Evolutionary conservation across 164 flowering plant genomes (phyloP), one percentile per base, ranked within the genome.

Genomic region (Platanus orientalis): DNA sequence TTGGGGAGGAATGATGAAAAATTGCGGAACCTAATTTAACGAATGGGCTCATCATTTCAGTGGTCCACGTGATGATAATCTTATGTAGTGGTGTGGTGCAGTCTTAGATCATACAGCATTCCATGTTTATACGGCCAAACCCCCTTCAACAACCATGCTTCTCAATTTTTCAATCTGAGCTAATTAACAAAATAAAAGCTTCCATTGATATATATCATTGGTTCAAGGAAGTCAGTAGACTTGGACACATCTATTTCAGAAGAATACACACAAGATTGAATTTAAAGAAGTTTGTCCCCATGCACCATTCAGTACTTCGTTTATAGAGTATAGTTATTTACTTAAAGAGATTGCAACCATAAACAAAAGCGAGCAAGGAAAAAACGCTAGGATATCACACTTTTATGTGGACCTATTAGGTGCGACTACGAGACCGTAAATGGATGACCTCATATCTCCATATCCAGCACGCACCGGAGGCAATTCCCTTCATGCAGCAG

Each of bases 401-500:
- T 10, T 34, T 5, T 10, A 34, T 34, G 39, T 5, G 10, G 10
- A 34, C 39, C 39, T 34, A 34, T 52, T 23, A 27, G 12, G 10
- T 12, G 6, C 19, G 34, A 14, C 57, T n/a, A n/a, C n/a, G n/a
- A 28, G 17, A 14, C 25, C 7, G 53, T 34, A 19, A 20, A 25
- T 27, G 0, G 44, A 69, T 30, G 62, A 57, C 49, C 67, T 81
- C 64, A 83, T 30, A 51, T 68, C 1, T 71, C 54, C 77, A 66
- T 44, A 4, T 71, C 45, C 60, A 94, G 95, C 68, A 94, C 99
- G 44, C 96, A 90, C 1, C 99, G 90, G 66, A 94, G 96, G 72
- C 97, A 91, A 24, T 40, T 74, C 21, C 99, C 89, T 64, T 81
- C 97, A 63, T 94, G 99, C 93, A 94, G 61, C 80, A 91, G 79